Percentiles rank a stretch among this genome's conserved stretches.
phyloP scores from a whole-genome alignment of 169 alveolate species.

The Eimeria brunetti region DNA sequence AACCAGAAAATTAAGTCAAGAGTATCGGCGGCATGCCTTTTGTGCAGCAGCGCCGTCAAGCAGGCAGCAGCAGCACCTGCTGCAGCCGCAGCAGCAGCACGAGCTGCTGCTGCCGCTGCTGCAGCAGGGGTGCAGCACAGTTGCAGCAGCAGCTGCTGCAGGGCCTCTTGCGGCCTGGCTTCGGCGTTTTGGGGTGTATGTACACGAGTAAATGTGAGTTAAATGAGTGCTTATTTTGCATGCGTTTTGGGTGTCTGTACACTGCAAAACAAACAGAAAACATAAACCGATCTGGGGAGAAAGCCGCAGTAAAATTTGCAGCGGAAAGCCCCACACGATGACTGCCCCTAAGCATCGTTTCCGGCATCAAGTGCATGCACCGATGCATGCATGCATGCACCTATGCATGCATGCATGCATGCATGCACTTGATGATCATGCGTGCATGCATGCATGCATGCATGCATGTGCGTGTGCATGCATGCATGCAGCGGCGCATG shows the following conservation, averaged over 20 bases:
- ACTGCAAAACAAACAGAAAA: background rate
- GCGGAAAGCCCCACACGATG: slow-evolving; percentile 5
- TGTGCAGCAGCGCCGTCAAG: background rate
- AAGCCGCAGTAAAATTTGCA: background rate
- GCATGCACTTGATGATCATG: background rate
- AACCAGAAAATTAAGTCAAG: background rate
- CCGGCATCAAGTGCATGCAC: background rate
- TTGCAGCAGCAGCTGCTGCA: background rate
- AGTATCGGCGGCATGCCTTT: background rate
- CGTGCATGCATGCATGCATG: background rate
- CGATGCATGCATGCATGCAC: no score
- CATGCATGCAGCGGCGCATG: background rate
- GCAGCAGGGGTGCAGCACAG: background rate
- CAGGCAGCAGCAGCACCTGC: background rate
- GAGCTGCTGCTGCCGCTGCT: background rate
- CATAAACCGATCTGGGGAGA: background rate
- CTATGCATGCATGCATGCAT: background rate
- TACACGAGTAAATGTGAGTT: no score
- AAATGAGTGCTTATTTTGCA: background rate
- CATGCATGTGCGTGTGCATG: no score
- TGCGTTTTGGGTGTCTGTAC: background rate
- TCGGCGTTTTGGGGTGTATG: background rate
- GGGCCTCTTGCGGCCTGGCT: background rate
- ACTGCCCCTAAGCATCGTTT: background rate
- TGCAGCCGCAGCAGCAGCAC: background rate